A percentile compares a stretch with the other conserved stretches of the same genome.
Evolutionary conservation across 257 asterid genomes (phyloP).

Genomic region (Salvia miltiorrhiza): DNA sequence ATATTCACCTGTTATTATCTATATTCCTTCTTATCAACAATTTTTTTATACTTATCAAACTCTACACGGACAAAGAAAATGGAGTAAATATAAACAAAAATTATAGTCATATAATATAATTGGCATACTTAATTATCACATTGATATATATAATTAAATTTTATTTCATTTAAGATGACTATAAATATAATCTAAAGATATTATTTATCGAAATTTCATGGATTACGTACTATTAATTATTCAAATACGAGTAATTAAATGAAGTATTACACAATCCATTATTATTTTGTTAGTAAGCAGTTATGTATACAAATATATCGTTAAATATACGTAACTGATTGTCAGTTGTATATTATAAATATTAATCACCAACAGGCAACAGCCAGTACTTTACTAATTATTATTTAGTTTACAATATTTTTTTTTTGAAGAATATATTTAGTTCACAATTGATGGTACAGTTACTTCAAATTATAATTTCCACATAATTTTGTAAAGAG

Average conservation of each 20-base stretch:
- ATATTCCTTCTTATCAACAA: constrained; percentile 30
- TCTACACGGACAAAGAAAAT: background rate
- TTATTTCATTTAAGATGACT: no score
- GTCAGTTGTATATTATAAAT: background rate
- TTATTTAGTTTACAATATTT: no score
- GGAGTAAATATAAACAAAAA: background rate
- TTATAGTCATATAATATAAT: no score
- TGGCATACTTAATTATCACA: no score
- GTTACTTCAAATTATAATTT: no score
- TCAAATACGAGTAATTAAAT: background rate
- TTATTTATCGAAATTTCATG: no score
- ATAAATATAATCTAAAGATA: no score
- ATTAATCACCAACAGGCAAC: background rate
- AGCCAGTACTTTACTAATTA: background rate
- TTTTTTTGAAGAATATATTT: no score
- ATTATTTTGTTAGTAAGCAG: background rate
- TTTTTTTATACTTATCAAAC: constrained; percentile 10
- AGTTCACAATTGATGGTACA: no score
- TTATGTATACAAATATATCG: background rate
- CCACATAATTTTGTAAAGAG: no score
- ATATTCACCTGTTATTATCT: background rate
- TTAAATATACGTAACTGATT: background rate
- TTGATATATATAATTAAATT: no score
- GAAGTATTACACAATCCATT: background rate
- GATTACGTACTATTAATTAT: no score